These are phyloP conservation scores for Usnea hakonensis DNA, from an alignment of 495 filamentous ascomycete genomes.

Conservation along the genomic window DNA sequence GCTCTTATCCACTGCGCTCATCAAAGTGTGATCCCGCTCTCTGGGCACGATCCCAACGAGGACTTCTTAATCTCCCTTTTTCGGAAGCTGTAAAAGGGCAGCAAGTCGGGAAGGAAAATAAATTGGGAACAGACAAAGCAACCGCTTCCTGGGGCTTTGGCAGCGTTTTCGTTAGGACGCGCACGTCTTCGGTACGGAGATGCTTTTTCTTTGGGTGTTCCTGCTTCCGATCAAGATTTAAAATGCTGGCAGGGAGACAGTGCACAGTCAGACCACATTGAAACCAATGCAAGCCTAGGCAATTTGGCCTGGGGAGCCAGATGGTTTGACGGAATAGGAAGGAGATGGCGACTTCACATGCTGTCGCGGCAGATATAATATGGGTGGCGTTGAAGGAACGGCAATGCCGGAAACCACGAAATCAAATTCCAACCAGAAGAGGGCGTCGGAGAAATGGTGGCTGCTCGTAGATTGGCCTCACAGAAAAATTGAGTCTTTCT, in stretches of 20 bases:
- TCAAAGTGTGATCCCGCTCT: not conserved
- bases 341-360: not conserved
- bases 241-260: not conserved
- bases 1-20: not conserved
- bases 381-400: conserved; percentile 8
- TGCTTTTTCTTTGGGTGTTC: not conserved
- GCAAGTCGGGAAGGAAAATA: not conserved
- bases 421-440: not conserved
- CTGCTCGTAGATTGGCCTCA: not conserved
- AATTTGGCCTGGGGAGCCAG: not conserved
- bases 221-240: not conserved
- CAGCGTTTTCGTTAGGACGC: not conserved
- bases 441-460: not conserved
- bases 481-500: not conserved
- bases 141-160: not conserved
- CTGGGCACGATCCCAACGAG: not conserved
- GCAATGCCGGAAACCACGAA: not conserved
- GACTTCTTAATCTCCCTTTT: not conserved
- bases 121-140: not conserved
- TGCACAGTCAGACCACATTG: not conserved
- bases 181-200: not conserved
- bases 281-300: not conserved
- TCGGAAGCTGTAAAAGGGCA: not conserved
- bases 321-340: not conserved
- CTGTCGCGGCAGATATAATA: not conserved